A percentile compares a stretch with the other conserved stretches of the same genome.
phyloP scores from a whole-genome alignment of 2,329 filamentous ascomycete species.

The Nigrospora oryzae region DNA sequence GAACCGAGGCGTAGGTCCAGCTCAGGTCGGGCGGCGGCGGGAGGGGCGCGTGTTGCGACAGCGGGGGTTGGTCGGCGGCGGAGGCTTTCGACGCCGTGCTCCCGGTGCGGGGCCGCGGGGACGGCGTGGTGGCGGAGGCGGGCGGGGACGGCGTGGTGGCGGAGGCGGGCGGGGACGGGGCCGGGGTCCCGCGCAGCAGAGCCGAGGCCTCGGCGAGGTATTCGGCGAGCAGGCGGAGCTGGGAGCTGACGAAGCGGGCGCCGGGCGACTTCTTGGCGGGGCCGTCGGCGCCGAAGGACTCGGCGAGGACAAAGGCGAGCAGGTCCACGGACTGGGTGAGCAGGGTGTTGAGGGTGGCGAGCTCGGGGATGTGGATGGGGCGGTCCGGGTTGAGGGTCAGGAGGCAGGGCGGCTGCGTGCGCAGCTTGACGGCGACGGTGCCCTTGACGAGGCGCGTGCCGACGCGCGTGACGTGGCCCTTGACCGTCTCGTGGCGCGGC shows the following conservation, averaged over 20 bases:
- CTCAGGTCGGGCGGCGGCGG: constrained; percentile 8
- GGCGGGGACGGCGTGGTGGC: constrained; percentile 2
- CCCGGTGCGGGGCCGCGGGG: constrained; percentile 4
- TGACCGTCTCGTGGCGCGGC: constrained; percentile 77
- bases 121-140: constrained; percentile 3
- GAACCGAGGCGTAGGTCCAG: constrained; percentile 21
- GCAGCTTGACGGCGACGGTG: constrained; percentile 68
- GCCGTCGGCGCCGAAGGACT: constrained; percentile 39
- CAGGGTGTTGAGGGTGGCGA: constrained; percentile 64
- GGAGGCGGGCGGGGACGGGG: background rate
- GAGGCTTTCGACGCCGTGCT: background rate
- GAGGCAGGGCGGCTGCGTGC: constrained; percentile 47
- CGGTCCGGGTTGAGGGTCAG: constrained; percentile 36
- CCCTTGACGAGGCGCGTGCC: constrained; percentile 90
- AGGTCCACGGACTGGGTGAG: constrained; percentile 80
- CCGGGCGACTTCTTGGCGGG: constrained; percentile 23
- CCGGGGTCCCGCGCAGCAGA: constrained; percentile 14
- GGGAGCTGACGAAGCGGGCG: constrained; percentile 43
- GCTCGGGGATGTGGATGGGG: constrained; percentile 55
- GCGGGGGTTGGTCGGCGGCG: background rate
- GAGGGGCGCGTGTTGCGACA: background rate
- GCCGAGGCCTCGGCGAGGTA: constrained; percentile 46
- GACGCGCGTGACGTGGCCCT: constrained; percentile 84
- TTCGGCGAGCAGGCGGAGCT: constrained; percentile 42
- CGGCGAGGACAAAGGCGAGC: constrained; percentile 68